Conservation (phyloP, 208 protist genomes). For the Tritrichomonas foetus region DNA sequence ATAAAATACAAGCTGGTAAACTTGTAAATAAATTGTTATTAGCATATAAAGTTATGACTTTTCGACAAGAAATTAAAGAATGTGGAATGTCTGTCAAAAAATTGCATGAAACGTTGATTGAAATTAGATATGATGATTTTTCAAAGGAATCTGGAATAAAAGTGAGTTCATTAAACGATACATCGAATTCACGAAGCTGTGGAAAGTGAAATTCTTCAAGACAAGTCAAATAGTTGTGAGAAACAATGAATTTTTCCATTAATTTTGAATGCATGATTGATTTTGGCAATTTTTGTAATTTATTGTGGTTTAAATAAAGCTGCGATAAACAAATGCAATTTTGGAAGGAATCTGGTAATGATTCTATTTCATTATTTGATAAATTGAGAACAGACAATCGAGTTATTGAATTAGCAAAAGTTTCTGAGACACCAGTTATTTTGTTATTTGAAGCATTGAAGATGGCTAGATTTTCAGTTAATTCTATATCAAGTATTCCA, state of each 20-base stretch:
- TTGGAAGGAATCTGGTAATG: neutral
- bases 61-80: neutral
- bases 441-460: neutral
- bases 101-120: neutral
- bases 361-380: neutral
- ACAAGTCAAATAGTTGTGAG: neutral
- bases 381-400: neutral
- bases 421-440: neutral
- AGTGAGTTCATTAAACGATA: neutral
- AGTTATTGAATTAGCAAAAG: neutral
- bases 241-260: neutral
- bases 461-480: neutral
- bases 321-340: neutral
- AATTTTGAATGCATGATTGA: neutral
- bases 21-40: neutral
- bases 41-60: neutral
- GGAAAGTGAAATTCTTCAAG: neutral
- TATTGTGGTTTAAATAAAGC: neutral
- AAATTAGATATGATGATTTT: neutral
- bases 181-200: neutral
- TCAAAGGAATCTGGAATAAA: neutral
- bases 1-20: neutral
- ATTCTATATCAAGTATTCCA: neutral
- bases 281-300: neutral
- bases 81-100: neutral